Base-by-base conservation (phyloP, 139 green algal genomes). In the Tetradesmus obliquus region DNA sequence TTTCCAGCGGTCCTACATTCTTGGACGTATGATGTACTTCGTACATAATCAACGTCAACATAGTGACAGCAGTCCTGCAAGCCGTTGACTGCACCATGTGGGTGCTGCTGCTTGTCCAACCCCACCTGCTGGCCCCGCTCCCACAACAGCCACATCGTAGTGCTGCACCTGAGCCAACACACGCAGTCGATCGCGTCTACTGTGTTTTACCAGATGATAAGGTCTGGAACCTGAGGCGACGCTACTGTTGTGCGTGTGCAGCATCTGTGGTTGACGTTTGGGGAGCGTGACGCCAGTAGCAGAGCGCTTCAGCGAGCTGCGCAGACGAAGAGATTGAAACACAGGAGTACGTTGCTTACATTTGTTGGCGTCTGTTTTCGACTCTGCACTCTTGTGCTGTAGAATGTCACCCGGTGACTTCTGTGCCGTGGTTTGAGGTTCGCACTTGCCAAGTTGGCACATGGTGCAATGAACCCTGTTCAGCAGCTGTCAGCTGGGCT, bases 71-170 rank as follows among this genome's bases (percentile, higher is more conserved):
- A 24, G 6, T 6, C 66, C 66, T 76, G 66, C 66, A n/a, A 24
- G 66, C 66, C n/a, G 66, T 0, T 76, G 0, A 24, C 8, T 24
- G n/a, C 66, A 24, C 17, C 66, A 10, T 76, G 17, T 24, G 17
- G 17, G 66, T 24, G 15, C 1, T 19, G 19, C 2, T 19, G 2
- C 17, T 5, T 24, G 10, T 19, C 0, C 17, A 76, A 5, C 2
- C 15, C 66, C 66, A 76, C 66, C 66, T 24, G 66, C 66, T 76
- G 66, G 66, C 15, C 66, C 66, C 24, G 66, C 66, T 76, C 66
- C 66, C 17, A 76, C 66, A 76, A 76, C 66, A 76, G 66, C 66
- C 66, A 76, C 66, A 76, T 76, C 66, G 66, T 76, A 76, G 66
- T 76, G 66, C 66, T 76, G 66, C 66, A 76, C 66, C 66, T 76